Evolutionary conservation across 2,329 filamentous ascomycete species (phyloP), one percentile per base, ranked within the genome.

Genomic region (Penicillium sp.): DNA sequence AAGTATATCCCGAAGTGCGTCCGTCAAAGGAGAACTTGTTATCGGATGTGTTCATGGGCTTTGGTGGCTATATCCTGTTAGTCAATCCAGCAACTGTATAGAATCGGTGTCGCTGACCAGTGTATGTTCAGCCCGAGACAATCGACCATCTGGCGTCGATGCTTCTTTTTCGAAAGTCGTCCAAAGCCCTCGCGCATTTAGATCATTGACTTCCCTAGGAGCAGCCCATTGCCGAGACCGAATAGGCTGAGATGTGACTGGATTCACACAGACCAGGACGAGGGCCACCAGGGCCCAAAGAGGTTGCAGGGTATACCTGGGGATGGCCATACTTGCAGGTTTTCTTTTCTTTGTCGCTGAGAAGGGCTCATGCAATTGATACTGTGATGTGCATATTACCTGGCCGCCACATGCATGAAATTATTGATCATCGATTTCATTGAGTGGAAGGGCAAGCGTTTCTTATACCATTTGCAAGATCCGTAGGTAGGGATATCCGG

Each of bases 231-330:
- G 57, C n/a, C 46, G 51, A 7, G 47, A 50, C 53, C 27, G 50
- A n/a, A 67, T 55, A 19, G 66, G 66, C 7, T 62, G 55, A 10
- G 66, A 50, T 50, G 27, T 44, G 10, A 44, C 57, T 3, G 54
- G 37, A 10, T 53, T 58, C 10, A 59, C 41, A 16, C 61, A n/a
- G 4, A 49, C 44, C n/a, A 65, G 36, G 9, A 68, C 5, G 9
- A 66, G 18, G 10, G 51, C 56, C 19, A 59, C 14, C 11, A 65
- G 53, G 4, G 47, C 14, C 22, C 58, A 55, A 31, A 35, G 33
- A 5, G 54, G 50, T 2, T 1, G 31, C 31, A 58, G 35, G 9
- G 14, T 13, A 10, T 46, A 50, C 6, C 14, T 24, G 16, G 43
- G 18, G 57, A 63, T 65, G 22, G 35, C 53, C 27, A 50, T 16